Evolutionary conservation across 495 filamentous ascomycete genomes (phyloP).

Genomic region (Daldinia childiae): DNA sequence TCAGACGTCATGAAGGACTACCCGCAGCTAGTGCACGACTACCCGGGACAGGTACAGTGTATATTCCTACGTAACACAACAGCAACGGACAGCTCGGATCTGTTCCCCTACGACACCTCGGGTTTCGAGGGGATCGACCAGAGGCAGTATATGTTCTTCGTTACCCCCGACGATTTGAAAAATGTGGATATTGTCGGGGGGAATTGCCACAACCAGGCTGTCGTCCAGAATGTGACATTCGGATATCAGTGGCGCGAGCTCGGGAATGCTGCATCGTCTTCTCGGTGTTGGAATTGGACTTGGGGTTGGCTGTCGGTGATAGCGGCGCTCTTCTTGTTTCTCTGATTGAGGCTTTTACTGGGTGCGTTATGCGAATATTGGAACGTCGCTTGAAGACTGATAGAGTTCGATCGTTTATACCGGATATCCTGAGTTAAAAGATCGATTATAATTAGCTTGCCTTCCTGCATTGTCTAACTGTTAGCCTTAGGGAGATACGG

Average conservation of each 20-base stretch:
- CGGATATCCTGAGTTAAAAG: not conserved
- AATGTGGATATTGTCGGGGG: constrained; percentile 74
- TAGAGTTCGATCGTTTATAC: not conserved
- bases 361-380: not conserved
- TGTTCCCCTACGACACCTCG: constrained; percentile 78
- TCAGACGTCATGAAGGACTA: constrained; percentile 80
- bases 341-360: not conserved
- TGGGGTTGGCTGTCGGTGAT: constrained; percentile 32
- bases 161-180: constrained; percentile 71
- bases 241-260: constrained; percentile 70
- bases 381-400: not conserved
- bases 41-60: constrained; percentile 77
- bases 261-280: constrained; percentile 32
- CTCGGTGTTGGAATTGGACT: constrained; percentile 18
- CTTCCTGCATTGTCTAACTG: not conserved
- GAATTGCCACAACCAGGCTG: constrained; percentile 69
- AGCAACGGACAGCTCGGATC: constrained; percentile 67
- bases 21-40: constrained; percentile 69
- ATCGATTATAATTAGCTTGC: not conserved
- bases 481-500: too few species aligned
- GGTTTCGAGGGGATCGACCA: constrained; percentile 72
- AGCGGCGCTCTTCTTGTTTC: constrained; percentile 2
- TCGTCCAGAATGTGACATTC: constrained; percentile 75
- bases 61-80: constrained; percentile 80
- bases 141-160: constrained; percentile 81